Percentiles rank a stretch among this genome's conserved stretches.
phyloP scores from a whole-genome alignment of 1,139 yeast genomes.

The Schizosaccharomyces versatilis region DNA sequence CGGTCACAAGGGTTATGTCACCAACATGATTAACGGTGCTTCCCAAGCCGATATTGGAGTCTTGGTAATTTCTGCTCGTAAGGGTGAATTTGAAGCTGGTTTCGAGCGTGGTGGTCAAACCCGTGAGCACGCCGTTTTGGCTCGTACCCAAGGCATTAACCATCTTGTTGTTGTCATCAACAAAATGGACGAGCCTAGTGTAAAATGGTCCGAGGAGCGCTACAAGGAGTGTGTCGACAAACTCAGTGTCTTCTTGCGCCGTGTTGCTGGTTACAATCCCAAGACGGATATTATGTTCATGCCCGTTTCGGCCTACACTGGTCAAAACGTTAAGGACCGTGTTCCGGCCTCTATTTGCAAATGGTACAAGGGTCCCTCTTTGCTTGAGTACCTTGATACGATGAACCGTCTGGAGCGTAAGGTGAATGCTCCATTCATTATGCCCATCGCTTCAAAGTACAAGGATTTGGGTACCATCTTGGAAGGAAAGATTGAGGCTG shows the following conservation, averaged over 20 bases:
- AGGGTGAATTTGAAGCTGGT: conserved; percentile 98
- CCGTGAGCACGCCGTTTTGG: conserved; percentile 91
- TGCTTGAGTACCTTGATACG: conserved; percentile 68
- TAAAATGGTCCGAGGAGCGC: conserved; percentile 79
- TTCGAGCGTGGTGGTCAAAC: conserved; percentile 98
- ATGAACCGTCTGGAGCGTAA: conserved; percentile 70
- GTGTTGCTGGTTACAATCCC: conserved; percentile 58
- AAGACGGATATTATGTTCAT: conserved; percentile 49
- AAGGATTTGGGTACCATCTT: conserved; percentile 76
- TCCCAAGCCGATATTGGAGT: conserved; percentile 97
- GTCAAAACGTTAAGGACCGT: conserved; percentile 85
- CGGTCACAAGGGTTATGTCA: conserved; percentile 95
- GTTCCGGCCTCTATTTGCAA: conserved; percentile 52
- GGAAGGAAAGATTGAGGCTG: conserved; percentile 95
- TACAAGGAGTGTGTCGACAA: conserved; percentile 85
- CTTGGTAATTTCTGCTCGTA: conserved; percentile 89
- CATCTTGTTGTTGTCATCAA: conserved; percentile 80
- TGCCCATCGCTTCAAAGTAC: conserved; percentile 85
- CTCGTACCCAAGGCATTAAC: conserved; percentile 95
- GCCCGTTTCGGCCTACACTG: conserved; percentile 97
- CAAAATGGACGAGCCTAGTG: conserved; percentile 98
- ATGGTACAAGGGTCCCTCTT: conserved; percentile 85
- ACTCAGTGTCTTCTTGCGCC: conserved; percentile 43
- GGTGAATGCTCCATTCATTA: conserved; percentile 86
- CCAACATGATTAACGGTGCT: conserved; percentile 99